Conservation (phyloP, 768 basidiomycete genomes). For the Pleurotus sapidus region DNA sequence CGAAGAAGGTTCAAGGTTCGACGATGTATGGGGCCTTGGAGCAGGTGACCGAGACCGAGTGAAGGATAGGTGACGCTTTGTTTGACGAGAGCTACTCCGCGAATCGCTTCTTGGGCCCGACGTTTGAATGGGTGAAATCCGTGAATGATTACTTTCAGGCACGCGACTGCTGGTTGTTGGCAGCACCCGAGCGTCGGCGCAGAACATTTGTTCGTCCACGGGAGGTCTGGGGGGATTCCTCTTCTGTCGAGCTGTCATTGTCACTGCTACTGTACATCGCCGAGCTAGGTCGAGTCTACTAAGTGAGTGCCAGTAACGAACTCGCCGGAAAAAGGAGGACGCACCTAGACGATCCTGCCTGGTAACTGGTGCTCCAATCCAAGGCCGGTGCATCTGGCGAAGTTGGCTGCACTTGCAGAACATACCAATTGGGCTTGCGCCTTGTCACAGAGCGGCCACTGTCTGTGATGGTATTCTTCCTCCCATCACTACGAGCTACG, state of each 20-base stretch:
- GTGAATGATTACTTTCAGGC: neutral
- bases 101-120: constrained; percentile 3
- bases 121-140: neutral
- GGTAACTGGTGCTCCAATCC: constrained; percentile 86
- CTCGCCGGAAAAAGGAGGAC: constrained; percentile 15
- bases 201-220: constrained; percentile 38
- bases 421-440: constrained; percentile 1
- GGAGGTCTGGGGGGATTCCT: constrained; percentile 32
- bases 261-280: constrained; percentile 49
- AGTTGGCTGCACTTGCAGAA: neutral
- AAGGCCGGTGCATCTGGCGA: neutral
- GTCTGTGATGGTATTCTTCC: constrained; percentile 11
- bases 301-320: neutral
- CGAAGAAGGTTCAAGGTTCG: constrained; percentile 20
- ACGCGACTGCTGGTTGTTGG: neutral
- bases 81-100: constrained; percentile 22
- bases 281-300: constrained; percentile 33
- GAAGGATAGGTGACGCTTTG: constrained; percentile 45
- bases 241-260: constrained; percentile 45
- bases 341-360: constrained; percentile 80
- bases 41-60: constrained; percentile 75
- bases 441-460: constrained; percentile 33
- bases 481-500: constrained; percentile 45
- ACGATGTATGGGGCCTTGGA: constrained; percentile 30
- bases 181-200: neutral